phyloP scores from a whole-genome alignment of 2,329 filamentous ascomycete genomes.

The Colletotrichum agaves region DNA sequence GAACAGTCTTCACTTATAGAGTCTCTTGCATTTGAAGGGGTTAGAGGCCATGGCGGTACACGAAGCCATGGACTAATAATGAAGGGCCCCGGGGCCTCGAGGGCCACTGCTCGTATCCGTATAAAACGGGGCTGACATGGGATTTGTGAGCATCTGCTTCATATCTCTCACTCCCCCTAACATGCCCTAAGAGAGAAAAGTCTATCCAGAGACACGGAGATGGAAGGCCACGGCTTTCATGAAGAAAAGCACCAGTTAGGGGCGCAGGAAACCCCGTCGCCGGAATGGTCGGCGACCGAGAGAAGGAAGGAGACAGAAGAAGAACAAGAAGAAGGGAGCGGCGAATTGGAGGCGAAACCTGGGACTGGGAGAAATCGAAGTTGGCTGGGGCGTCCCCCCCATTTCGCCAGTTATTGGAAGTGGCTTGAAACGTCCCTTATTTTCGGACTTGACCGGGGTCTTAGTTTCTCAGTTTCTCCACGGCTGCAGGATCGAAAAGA shows the following conservation, averaged over 20 bases:
- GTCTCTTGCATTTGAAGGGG: neutral
- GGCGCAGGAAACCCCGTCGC: conserved; percentile 6
- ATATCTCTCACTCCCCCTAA: conserved; percentile 1
- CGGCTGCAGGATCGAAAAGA: conserved; percentile 9
- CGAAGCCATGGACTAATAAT: conserved; percentile 21
- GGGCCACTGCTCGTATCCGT: conserved; percentile 30
- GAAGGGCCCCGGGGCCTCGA: conserved; percentile 17
- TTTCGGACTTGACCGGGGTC: conserved; percentile 33
- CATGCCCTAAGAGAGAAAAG: too few relatives aligned
- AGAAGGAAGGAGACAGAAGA: neutral
- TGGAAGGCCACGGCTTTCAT: neutral
- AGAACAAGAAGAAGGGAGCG: neutral
- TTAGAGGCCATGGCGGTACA: neutral
- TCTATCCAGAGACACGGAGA: conserved; percentile 18
- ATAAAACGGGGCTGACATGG: conserved; percentile 30
- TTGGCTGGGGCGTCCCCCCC: conserved; percentile 19
- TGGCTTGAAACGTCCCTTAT: conserved; percentile 35
- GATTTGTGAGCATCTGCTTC: neutral
- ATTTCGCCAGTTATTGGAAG: conserved; percentile 17
- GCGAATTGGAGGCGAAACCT: conserved; percentile 11
- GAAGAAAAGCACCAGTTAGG: neutral
- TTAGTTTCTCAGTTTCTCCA: conserved; percentile 36
- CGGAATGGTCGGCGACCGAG: conserved; percentile 4
- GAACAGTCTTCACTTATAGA: neutral
- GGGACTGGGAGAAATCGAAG: conserved; percentile 22